Conservation (phyloP, 2,329 filamentous ascomycete species). For the Lasiodiplodia sp. region DNA sequence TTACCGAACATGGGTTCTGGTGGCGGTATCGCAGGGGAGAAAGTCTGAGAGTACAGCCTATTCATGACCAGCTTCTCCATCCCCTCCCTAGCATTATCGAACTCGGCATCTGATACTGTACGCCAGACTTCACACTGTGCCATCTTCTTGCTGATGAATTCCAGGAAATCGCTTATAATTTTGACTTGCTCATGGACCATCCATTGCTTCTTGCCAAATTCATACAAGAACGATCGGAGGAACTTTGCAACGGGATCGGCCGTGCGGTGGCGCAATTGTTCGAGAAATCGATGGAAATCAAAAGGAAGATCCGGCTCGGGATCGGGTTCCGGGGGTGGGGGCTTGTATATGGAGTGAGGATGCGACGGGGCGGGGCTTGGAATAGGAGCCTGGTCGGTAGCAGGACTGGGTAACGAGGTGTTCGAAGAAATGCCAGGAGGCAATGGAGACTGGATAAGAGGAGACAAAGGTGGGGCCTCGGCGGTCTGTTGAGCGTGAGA, state of each 20-base stretch:
- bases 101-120: slow-evolving; percentile 93
- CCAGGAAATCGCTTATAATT: slow-evolving; percentile 94
- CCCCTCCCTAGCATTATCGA: slow-evolving; percentile 96
- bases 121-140: slow-evolving; percentile 95
- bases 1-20: slow-evolving; percentile 70
- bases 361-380: slow-evolving; percentile 23
- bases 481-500: slow-evolving; percentile 39
- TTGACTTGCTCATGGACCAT: slow-evolving; percentile 99
- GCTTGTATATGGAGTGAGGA: slow-evolving; percentile 60
- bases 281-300: slow-evolving; percentile 95
- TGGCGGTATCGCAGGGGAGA: slow-evolving; percentile 89
- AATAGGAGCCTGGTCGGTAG: slow-evolving; percentile 35
- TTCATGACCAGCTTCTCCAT: slow-evolving; percentile 99
- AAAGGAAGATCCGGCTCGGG: slow-evolving; percentile 85
- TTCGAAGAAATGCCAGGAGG: slow-evolving; percentile 40
- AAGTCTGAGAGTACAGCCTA: slow-evolving; percentile 91
- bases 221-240: slow-evolving; percentile 88
- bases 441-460: background rate
- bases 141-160: slow-evolving; percentile 99
- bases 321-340: slow-evolving; percentile 61
- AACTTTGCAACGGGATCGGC: slow-evolving; percentile 98
- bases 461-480: background rate
- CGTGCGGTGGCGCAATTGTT: slow-evolving; percentile 93
- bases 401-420: background rate
- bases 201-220: slow-evolving; percentile 98